These are phyloP conservation scores for Boletus rubescentipes DNA, from an alignment of 768 basidiomycete genomes.

Conservation along the genomic window DNA sequence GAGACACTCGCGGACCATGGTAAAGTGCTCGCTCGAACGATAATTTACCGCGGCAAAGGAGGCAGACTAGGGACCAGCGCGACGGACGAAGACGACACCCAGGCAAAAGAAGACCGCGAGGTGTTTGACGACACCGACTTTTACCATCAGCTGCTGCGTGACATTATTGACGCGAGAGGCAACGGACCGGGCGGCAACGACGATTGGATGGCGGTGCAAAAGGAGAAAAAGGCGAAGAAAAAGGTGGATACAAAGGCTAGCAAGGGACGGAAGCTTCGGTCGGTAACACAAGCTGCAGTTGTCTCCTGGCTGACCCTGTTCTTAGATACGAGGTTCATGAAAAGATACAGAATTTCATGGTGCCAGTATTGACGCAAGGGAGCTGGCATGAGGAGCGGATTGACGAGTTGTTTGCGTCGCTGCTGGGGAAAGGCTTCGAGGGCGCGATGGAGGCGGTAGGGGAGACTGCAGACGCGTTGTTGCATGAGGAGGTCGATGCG, in stretches of 20 bases:
- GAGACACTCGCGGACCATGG: conserved; percentile 60
- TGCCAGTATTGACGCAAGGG: conserved; percentile 66
- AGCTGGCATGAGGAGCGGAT: conserved; percentile 96
- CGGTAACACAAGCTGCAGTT: conserved; percentile 21
- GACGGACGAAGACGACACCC: conserved; percentile 35
- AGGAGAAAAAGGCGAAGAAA: conserved; percentile 72
- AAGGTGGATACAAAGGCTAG: conserved; percentile 95
- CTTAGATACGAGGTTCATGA: conserved; percentile 91
- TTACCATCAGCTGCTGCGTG: conserved; percentile 88
- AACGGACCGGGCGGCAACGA: conserved; percentile 45
- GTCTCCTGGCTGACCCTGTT: conserved; percentile 2
- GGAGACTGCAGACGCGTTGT: conserved; percentile 29
- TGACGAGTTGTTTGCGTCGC: conserved; percentile 88
- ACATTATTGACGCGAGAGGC: conserved; percentile 76
- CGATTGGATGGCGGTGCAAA: conserved; percentile 66
- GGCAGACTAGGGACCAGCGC: conserved; percentile 39
- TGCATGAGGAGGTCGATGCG: conserved; percentile 34
- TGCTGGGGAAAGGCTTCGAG: conserved; percentile 77
- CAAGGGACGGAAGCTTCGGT: conserved; percentile 93
- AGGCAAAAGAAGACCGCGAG: conserved; percentile 41
- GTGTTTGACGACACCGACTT: conserved; percentile 90
- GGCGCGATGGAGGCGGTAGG: conserved; percentile 27
- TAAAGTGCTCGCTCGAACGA: conserved; percentile 65
- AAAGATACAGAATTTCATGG: conserved; percentile 96
- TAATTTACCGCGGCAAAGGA: conserved; percentile 50